A percentile compares a stretch with the other conserved stretches of the same genome.
Conservation (phyloP, 441 rosid genomes). For the Capsella rubella region DNA sequence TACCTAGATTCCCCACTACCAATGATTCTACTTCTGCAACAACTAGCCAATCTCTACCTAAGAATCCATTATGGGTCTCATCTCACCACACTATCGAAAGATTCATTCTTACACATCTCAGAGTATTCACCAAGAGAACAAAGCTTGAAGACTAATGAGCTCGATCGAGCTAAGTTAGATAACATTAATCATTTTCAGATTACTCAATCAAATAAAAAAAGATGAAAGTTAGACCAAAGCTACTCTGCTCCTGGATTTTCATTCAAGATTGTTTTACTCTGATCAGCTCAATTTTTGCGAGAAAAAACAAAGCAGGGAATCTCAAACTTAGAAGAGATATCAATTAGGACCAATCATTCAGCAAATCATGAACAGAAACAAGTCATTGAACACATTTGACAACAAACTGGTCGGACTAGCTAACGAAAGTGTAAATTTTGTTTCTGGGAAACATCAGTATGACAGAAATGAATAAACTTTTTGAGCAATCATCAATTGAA, state of each 20-base stretch:
- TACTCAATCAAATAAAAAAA: conserved; percentile 21
- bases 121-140: background rate
- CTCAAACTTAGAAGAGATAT: conserved; percentile 7
- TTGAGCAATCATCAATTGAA: background rate
- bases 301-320: background rate
- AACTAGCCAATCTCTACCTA: background rate
- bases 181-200: background rate
- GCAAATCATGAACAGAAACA: conserved; percentile 11
- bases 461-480: conserved; percentile 34
- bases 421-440: conserved; percentile 1
- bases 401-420: conserved; percentile 8
- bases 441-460: conserved; percentile 15
- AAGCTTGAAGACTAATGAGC: conserved; percentile 8
- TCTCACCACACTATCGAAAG: background rate
- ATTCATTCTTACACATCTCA: conserved; percentile 11
- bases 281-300: conserved; percentile 12
- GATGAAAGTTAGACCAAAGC: background rate
- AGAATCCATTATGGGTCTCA: background rate
- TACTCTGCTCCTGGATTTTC: background rate
- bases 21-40: background rate
- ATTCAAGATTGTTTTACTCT: background rate
- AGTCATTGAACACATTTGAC: conserved; percentile 27
- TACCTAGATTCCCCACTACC: conserved; percentile 5
- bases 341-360: conserved; percentile 1
- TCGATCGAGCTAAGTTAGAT: background rate